Conservation (phyloP, 2,329 filamentous ascomycete species). For the Metarhizium anisopliae region DNA sequence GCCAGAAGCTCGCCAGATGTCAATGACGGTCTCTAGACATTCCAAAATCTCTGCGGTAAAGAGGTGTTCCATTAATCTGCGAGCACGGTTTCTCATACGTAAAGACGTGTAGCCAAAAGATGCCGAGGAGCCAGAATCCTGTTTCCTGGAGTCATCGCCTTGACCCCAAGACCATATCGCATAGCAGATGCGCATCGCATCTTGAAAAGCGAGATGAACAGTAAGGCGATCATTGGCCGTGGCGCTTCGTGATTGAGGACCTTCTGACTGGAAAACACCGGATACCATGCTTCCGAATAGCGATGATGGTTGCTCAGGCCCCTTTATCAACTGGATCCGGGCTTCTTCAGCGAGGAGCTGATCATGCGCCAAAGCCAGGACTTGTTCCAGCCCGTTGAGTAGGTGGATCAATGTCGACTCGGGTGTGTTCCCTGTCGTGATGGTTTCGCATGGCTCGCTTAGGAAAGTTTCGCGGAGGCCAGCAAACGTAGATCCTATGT, state of each 20-base stretch:
- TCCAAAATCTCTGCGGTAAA: conserved; percentile 89
- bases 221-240: conserved; percentile 92
- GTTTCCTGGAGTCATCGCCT: conserved; percentile 44
- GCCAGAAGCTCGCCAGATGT: conserved; percentile 61
- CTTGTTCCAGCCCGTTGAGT: conserved; percentile 86
- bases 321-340: conserved; percentile 58
- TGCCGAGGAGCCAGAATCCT: conserved; percentile 61
- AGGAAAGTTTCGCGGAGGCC: conserved; percentile 58
- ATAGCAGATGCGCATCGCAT: conserved; percentile 87
- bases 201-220: conserved; percentile 92
- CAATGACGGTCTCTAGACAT: conserved; percentile 83
- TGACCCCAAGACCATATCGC: conserved; percentile 92
- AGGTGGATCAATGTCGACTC: conserved; percentile 75
- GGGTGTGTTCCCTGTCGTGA: conserved; percentile 27
- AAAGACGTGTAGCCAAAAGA: conserved; percentile 88
- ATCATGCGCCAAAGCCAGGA: conserved; percentile 80
- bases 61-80: conserved; percentile 82
- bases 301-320: conserved; percentile 72
- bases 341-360: conserved; percentile 69
- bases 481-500: conserved; percentile 65
- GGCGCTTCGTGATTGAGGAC: conserved; percentile 64
- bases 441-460: conserved; percentile 7
- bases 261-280: conserved; percentile 75
- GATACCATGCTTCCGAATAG: conserved; percentile 95
- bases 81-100: conserved; percentile 80